A percentile compares a stretch with the other conserved stretches of the same genome.
Evolutionary conservation across 2,329 filamentous ascomycete species (phyloP).

Genomic region (Fusarium pseudograminearum): DNA sequence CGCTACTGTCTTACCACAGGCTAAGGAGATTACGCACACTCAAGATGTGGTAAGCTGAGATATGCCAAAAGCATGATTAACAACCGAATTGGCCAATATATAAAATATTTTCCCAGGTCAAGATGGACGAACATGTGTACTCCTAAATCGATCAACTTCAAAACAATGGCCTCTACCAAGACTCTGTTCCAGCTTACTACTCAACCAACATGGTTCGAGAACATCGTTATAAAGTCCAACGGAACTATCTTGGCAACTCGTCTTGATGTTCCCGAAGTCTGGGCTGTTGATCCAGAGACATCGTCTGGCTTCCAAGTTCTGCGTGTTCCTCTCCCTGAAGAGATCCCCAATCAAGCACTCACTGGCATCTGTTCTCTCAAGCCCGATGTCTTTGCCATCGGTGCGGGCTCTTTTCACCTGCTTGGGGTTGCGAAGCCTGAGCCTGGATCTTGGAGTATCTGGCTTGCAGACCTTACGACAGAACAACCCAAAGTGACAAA

Average conservation of each 20-base stretch:
- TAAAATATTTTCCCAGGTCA: neutral
- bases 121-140: neutral
- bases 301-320: slow-evolving; percentile 26
- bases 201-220: slow-evolving; percentile 43
- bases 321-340: slow-evolving; percentile 10
- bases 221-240: slow-evolving; percentile 58
- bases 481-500: slow-evolving; percentile 19
- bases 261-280: slow-evolving; percentile 39
- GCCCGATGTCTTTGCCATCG: slow-evolving; percentile 37
- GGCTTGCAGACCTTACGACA: slow-evolving; percentile 35
- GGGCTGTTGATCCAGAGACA: slow-evolving; percentile 30
- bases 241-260: slow-evolving; percentile 36
- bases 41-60: neutral
- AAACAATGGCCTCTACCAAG: slow-evolving; percentile 10
- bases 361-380: slow-evolving; percentile 38
- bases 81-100: neutral
- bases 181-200: slow-evolving; percentile 37
- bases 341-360: slow-evolving; percentile 20
- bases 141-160: neutral
- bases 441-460: slow-evolving; percentile 30
- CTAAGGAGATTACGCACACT: neutral
- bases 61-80: neutral
- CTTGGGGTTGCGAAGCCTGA: slow-evolving; percentile 16
- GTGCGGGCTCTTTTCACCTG: slow-evolving; percentile 33
- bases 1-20: neutral